These are phyloP conservation scores for Colletotrichum acutatum DNA, from an alignment of 2,329 filamentous ascomycete genomes.

Conservation along the genomic window DNA sequence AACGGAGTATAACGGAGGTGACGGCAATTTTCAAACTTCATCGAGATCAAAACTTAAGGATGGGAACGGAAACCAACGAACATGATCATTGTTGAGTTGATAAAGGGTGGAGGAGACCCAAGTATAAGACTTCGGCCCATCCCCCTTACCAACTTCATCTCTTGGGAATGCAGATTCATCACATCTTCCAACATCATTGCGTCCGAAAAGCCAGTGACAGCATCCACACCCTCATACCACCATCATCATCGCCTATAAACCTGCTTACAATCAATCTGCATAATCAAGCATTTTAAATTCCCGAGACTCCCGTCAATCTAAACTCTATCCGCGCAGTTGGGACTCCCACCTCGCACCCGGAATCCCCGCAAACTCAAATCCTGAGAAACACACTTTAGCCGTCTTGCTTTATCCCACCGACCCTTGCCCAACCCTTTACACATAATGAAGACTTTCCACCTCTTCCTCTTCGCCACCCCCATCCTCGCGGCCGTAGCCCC, in stretches of 20 bases:
- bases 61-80: background rate
- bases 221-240: background rate
- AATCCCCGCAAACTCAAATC: background rate
- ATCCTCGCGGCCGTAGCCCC: constrained; percentile 7
- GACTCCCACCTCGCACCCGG: background rate
- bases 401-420: background rate
- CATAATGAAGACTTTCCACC: background rate
- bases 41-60: background rate
- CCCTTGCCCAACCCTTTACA: too few relatives aligned
- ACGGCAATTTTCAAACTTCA: background rate
- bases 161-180: background rate
- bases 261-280: background rate
- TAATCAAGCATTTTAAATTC: background rate
- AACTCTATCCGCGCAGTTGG: background rate
- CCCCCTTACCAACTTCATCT: background rate
- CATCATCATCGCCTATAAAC: background rate
- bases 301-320: background rate
- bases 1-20: background rate
- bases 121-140: background rate
- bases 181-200: background rate
- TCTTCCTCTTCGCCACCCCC: constrained; percentile 12
- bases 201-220: background rate
- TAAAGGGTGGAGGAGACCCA: background rate
- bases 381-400: background rate
- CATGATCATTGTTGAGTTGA: background rate